Base-by-base conservation (phyloP, 73 alveolate species). In the Symbiodinium pilosum region DNA sequence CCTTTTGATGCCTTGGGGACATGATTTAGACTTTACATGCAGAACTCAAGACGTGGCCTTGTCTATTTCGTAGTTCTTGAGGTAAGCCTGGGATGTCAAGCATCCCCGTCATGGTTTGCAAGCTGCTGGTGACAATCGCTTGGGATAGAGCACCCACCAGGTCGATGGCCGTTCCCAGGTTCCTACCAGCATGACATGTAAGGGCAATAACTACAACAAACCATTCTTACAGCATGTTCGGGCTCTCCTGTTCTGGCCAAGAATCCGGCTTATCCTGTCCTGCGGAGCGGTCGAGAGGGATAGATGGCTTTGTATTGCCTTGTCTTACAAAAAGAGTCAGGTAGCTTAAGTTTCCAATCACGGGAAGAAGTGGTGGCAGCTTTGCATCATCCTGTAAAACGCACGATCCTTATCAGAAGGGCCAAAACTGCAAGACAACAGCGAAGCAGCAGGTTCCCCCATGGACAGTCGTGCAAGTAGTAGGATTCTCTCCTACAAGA, bases 1-100 rank as follows among this genome's bases (percentile, higher is more conserved):
- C n/a, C n/a, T n/a, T n/a, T n/a, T n/a, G n/a, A n/a, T n/a, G n/a
- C n/a, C n/a, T n/a, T n/a, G n/a, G n/a, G n/a, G n/a, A n/a, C n/a
- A n/a, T n/a, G n/a, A n/a, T n/a, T n/a, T 18, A n/a, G 38, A n/a
- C 32, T n/a, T 69, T n/a, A 14, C 28, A 14, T 73, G 30, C 5
- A 11, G 3, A 73, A 11, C 11, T 16, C 42, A 73, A 11, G 2
- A 21, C 38, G 32, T 30, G 44, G 92, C 98, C 92, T 92, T 92
- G 84, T 92, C 98, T 75, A 92, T 92, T 52, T 92, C 98, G 92
- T 92, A 92, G 98, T 92, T 92, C 92, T 92, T 92, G 84, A 92
- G 64, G n/a, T 92, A 92, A 11, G 77, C 98, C 95, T 88, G 59
- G 42, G 77, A 26, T 64, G 32, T n/a, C n/a, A n/a, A n/a, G n/a